A percentile compares a stretch with the other conserved stretches of the same genome.
phyloP scores from a whole-genome alignment of 768 basidiomycete species.

The Tulasnella sp. region DNA sequence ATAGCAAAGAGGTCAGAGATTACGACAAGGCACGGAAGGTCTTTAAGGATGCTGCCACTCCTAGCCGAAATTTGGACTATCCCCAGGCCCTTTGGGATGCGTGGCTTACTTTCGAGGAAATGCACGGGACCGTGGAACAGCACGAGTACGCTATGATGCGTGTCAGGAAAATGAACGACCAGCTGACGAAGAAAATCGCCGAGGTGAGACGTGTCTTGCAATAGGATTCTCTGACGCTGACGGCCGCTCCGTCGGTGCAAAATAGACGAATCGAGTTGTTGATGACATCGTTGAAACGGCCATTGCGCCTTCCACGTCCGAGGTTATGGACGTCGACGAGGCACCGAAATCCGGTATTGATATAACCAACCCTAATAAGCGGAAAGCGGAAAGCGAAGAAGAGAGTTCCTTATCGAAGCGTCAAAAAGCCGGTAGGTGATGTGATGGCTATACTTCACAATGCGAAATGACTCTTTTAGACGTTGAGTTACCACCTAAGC shows the following conservation, averaged over 20 bases:
- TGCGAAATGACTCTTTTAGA: conserved; percentile 4
- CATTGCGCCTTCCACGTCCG: too few relatives aligned
- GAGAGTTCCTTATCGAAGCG: conserved; percentile 1
- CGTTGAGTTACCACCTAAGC: conserved; percentile 9
- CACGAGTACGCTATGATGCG: conserved; percentile 44
- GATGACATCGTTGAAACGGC: too few relatives aligned
- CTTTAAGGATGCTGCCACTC: conserved; percentile 43
- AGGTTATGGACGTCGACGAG: too few relatives aligned
- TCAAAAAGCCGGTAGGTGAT: not conserved
- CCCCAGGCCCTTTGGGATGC: conserved; percentile 90
- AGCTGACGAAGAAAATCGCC: conserved; percentile 22
- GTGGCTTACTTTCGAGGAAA: conserved; percentile 77
- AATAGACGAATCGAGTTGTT: too few relatives aligned
- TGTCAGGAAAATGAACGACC: conserved; percentile 49
- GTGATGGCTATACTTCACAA: not conserved
- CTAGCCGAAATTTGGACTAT: conserved; percentile 75
- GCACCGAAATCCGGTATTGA: too few relatives aligned
- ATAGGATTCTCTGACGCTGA: too few relatives aligned
- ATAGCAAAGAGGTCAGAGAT: conserved; percentile 34
- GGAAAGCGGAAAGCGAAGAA: conserved; percentile 21
- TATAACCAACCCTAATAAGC: too few relatives aligned
- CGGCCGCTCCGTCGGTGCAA: too few relatives aligned
- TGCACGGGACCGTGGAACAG: conserved; percentile 59
- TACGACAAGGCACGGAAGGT: conserved; percentile 50
- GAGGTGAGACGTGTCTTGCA: not conserved